These are phyloP conservation scores for Sclerotinia glacialis DNA, from an alignment of 2,329 filamentous ascomycete genomes.

Conservation along the genomic window DNA sequence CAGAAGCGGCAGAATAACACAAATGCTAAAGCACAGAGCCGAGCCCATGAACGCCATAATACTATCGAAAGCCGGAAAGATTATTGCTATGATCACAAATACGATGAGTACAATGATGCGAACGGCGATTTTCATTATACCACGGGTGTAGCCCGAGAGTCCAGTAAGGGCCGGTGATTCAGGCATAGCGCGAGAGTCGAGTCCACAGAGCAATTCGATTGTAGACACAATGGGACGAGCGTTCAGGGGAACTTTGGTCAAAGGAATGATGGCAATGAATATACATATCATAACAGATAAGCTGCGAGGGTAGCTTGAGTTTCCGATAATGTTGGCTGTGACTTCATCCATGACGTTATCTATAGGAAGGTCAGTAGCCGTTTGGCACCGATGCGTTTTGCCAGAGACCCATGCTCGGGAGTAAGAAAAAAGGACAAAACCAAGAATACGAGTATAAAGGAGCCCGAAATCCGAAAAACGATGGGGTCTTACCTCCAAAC, in stretches of 20 bases:
- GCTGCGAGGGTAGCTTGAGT: conserved; percentile 67
- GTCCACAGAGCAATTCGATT: conserved; percentile 73
- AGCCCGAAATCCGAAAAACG: neutral
- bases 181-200: conserved; percentile 48
- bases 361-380: neutral
- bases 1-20: conserved; percentile 81
- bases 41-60: conserved; percentile 80
- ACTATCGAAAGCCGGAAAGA: conserved; percentile 66
- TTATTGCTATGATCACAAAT: conserved; percentile 71
- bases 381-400: neutral
- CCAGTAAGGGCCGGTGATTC: conserved; percentile 50
- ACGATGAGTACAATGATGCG: conserved; percentile 65
- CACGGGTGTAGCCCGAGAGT: conserved; percentile 55
- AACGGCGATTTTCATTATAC: conserved; percentile 57
- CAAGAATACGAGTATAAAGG: neutral
- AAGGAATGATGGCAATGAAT: conserved; percentile 86
- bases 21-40: conserved; percentile 89
- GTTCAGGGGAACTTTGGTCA: conserved; percentile 93
- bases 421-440: neutral
- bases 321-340: conserved; percentile 81
- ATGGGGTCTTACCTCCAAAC: conserved; percentile 61
- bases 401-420: neutral
- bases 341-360: conserved; percentile 73
- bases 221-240: conserved; percentile 85
- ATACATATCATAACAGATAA: conserved; percentile 78